Conservation (phyloP, 257 asterid genomes). For the Jacaranda copaia region DNA sequence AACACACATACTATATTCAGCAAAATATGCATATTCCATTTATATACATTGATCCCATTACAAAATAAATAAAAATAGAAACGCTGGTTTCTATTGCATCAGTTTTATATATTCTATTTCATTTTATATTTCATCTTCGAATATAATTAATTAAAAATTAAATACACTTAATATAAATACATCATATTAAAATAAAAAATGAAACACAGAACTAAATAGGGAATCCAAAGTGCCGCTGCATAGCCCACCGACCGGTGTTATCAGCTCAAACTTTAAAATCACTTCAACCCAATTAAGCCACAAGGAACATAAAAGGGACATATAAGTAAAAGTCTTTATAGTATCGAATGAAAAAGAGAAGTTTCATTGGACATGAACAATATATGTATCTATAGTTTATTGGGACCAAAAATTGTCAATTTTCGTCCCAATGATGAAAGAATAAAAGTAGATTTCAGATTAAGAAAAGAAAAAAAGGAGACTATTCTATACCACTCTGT, state of each 20-base stretch:
- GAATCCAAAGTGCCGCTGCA: too few species aligned
- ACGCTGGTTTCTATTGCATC: background rate
- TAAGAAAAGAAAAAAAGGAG: background rate
- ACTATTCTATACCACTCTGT: background rate
- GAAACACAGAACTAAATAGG: too few species aligned
- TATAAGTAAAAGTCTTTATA: too few species aligned
- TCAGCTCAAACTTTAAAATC: background rate
- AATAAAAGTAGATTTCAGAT: constrained; percentile 9
- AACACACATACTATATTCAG: constrained; percentile 16
- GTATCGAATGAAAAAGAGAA: too few species aligned
- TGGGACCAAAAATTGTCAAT: background rate
- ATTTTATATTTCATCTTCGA: too few species aligned
- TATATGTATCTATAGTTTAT: background rate
- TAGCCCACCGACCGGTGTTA: background rate
- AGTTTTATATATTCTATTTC: too few species aligned
- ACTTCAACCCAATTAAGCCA: too few species aligned
- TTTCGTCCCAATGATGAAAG: constrained; percentile 18
- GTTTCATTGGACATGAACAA: too few species aligned
- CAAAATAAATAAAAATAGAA: background rate
- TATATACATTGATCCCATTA: background rate
- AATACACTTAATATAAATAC: too few species aligned
- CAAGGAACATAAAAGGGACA: too few species aligned
- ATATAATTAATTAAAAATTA: too few species aligned
- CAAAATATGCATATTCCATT: background rate
- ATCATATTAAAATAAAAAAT: too few species aligned